These are phyloP conservation scores for Aspergillus fijiensis DNA, from an alignment of 2,329 filamentous ascomycete genomes.

Conservation along the genomic window DNA sequence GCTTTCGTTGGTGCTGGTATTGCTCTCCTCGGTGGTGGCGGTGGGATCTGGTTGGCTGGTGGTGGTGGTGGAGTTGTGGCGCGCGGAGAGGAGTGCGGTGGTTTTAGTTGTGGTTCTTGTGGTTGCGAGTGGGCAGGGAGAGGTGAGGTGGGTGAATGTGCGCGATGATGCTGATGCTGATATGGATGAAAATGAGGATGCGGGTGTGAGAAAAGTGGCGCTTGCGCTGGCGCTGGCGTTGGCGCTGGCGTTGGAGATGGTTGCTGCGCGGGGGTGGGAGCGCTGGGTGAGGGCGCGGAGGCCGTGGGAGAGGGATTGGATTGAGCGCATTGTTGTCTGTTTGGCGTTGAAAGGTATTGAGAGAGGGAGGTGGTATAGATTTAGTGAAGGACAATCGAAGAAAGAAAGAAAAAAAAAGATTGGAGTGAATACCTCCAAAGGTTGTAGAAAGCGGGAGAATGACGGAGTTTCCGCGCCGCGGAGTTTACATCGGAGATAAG, in stretches of 20 bases:
- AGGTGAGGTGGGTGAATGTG: constrained; percentile 23
- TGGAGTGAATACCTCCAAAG: too few relatives aligned
- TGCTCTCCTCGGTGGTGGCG: constrained; percentile 15
- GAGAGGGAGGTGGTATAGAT: too few relatives aligned
- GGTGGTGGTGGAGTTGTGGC: constrained; percentile 8
- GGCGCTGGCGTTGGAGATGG: constrained; percentile 2
- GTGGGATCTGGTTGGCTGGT: not conserved
- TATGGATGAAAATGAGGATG: not conserved
- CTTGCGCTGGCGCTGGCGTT: too few relatives aligned
- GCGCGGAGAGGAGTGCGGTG: not conserved
- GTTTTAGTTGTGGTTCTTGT: not conserved
- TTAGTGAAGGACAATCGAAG: too few relatives aligned
- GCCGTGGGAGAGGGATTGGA: constrained; percentile 18
- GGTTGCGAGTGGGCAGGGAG: constrained; percentile 14
- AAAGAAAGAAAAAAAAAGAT: too few relatives aligned
- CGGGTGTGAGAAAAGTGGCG: constrained; percentile 1
- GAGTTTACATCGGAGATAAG: constrained; percentile 24
- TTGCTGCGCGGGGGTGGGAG: constrained; percentile 15
- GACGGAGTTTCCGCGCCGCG: constrained; percentile 14
- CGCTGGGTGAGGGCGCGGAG: constrained; percentile 22
- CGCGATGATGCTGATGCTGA: constrained; percentile 14
- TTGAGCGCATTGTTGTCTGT: constrained; percentile 17
- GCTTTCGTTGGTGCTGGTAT: too few relatives aligned
- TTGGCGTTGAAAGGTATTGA: too few relatives aligned
- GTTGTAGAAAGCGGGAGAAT: not conserved